Percentiles rank a stretch among this genome's conserved stretches.
Evolutionary conservation across 2,329 filamentous ascomycete genomes (phyloP).

Genomic region (Venturia asperata): DNA sequence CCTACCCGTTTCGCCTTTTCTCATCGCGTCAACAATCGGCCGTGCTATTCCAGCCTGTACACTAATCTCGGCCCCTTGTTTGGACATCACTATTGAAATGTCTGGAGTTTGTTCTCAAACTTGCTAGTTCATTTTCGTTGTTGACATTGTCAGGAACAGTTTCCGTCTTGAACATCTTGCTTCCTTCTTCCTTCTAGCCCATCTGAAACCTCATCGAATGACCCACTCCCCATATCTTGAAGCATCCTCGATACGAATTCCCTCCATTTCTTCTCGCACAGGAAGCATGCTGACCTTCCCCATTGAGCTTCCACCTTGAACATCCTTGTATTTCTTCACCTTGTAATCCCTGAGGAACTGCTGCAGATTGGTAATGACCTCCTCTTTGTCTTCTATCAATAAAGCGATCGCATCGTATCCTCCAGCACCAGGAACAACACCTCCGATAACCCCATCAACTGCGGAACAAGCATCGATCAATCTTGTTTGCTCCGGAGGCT

Average conservation of each 20-base stretch:
- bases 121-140: neutral
- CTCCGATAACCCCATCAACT: constrained; percentile 76
- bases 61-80: neutral
- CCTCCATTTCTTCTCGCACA: constrained; percentile 67
- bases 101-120: neutral
- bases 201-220: neutral
- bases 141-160: neutral
- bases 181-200: neutral
- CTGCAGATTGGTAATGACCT: constrained; percentile 54
- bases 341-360: constrained; percentile 61
- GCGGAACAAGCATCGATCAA: constrained; percentile 67
- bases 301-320: constrained; percentile 27
- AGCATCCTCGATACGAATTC: constrained; percentile 41
- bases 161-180: neutral
- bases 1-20: neutral
- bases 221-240: constrained; percentile 35
- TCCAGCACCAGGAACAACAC: constrained; percentile 88
- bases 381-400: constrained; percentile 65
- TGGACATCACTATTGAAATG: neutral
- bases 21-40: neutral
- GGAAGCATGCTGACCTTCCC: constrained; percentile 61
- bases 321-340: constrained; percentile 12
- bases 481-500: constrained; percentile 77
- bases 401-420: constrained; percentile 86
- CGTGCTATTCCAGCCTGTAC: neutral